Conservation (phyloP, 2,329 filamentous ascomycete genomes). For the Claviceps purpurea region DNA sequence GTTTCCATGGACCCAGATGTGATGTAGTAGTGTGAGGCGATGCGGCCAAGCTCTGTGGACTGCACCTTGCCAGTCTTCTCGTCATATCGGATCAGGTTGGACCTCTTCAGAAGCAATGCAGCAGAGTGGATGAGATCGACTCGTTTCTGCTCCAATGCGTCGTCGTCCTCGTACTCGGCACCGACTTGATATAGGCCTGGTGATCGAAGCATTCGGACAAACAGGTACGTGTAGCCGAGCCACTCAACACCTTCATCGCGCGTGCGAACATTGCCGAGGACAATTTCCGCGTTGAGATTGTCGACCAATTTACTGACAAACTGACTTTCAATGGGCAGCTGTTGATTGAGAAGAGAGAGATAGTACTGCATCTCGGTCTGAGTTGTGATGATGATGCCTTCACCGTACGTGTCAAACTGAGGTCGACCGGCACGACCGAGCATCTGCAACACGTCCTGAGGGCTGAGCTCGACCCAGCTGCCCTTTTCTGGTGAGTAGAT, state of each 20-base stretch:
- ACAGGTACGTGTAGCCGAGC: constrained; percentile 96
- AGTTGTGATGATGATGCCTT: constrained; percentile 96
- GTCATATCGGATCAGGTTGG: constrained; percentile 86
- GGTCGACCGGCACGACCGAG: constrained; percentile 91
- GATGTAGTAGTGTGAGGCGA: constrained; percentile 98
- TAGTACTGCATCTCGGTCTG: constrained; percentile 96
- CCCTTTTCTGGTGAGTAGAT: constrained; percentile 98
- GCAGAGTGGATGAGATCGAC: constrained; percentile 97
- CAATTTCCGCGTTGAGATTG: constrained; percentile 91
- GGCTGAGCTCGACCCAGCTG: constrained; percentile 94
- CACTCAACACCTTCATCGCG: constrained; percentile 97
- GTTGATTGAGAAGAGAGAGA: constrained; percentile 88
- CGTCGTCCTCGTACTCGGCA: constrained; percentile 87
- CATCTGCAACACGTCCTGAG: constrained; percentile 97
- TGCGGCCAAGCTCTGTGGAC: constrained; percentile 84
- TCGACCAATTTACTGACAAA: constrained; percentile 86
- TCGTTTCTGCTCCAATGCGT: constrained; percentile 83
- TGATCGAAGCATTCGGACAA: constrained; percentile 92
- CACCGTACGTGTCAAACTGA: constrained; percentile 94
- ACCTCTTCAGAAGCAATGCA: constrained; percentile 72
- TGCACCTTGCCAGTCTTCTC: constrained; percentile 82
- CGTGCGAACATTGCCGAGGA: constrained; percentile 81
- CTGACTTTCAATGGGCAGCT: constrained; percentile 94
- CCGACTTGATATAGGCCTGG: constrained; percentile 93
- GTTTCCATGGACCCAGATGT: constrained; percentile 92